These are phyloP conservation scores for Smittium mucronatum DNA, from an alignment of 371 early-diverging fungal genomes.

Conservation along the genomic window DNA sequence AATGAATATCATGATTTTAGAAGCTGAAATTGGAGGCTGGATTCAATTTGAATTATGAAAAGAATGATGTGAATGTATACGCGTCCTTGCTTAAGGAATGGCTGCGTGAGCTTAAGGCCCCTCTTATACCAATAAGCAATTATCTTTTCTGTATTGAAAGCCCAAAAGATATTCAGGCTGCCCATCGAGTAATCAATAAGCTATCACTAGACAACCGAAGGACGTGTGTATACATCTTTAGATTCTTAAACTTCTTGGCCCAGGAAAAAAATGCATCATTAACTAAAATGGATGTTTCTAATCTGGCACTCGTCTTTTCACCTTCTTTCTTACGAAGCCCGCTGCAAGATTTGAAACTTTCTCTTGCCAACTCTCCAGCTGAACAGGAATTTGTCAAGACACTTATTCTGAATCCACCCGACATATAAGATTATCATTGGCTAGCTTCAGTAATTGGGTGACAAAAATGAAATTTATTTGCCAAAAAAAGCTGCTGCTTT, in stretches of 20 bases:
- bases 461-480: too few species aligned
- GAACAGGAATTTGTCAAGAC: slow-evolving; percentile 37
- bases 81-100: slow-evolving; percentile 84
- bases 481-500: too few species aligned
- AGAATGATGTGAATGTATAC: slow-evolving; percentile 81
- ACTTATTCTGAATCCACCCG: slow-evolving; percentile 17
- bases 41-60: slow-evolving; percentile 50
- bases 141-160: slow-evolving; percentile 55
- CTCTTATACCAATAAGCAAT: slow-evolving; percentile 69
- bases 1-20: slow-evolving; percentile 9
- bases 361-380: slow-evolving; percentile 69
- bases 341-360: slow-evolving; percentile 53
- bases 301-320: slow-evolving; percentile 94
- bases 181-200: slow-evolving; percentile 44
- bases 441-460: too few species aligned
- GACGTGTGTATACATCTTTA: slow-evolving; percentile 63
- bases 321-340: slow-evolving; percentile 87
- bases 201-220: slow-evolving; percentile 61
- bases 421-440: slow-evolving; percentile 15
- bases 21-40: slow-evolving; percentile 74
- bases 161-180: slow-evolving; percentile 41
- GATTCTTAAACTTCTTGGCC: slow-evolving; percentile 74
- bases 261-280: slow-evolving; percentile 45
- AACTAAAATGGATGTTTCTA: slow-evolving; percentile 79
- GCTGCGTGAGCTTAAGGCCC: slow-evolving; percentile 85